phyloP scores from a whole-genome alignment of 495 filamentous ascomycete species.

The Penicillium daleae region DNA sequence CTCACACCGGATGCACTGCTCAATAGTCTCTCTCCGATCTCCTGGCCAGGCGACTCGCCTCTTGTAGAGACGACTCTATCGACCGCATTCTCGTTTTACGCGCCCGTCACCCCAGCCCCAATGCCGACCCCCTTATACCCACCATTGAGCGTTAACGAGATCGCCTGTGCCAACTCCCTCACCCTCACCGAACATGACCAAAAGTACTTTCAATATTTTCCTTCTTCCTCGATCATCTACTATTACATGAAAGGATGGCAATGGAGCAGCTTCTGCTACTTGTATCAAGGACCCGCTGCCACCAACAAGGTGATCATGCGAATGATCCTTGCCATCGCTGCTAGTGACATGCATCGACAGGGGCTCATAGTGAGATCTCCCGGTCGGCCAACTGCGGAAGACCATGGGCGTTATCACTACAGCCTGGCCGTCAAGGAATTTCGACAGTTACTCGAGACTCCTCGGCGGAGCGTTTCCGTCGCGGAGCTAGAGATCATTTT shows the following conservation, averaged over 20 bases:
- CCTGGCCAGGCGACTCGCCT: slow-evolving; percentile 24
- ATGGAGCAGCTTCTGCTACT: slow-evolving; percentile 47
- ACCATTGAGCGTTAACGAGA: slow-evolving; percentile 28
- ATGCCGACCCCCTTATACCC: slow-evolving; percentile 31
- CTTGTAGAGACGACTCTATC: slow-evolving; percentile 9
- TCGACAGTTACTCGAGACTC: slow-evolving; percentile 43
- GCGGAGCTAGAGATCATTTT: slow-evolving; percentile 44
- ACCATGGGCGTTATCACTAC: slow-evolving; percentile 48
- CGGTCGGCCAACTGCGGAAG: slow-evolving; percentile 40
- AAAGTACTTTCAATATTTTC: slow-evolving; percentile 49
- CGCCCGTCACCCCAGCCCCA: slow-evolving; percentile 12
- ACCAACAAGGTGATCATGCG: slow-evolving; percentile 50
- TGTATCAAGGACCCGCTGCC: slow-evolving; percentile 43
- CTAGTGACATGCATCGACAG: slow-evolving; percentile 47
- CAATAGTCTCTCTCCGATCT: slow-evolving; percentile 22
- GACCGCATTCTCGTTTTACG: slow-evolving; percentile 18
- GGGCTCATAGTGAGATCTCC: slow-evolving; percentile 35
- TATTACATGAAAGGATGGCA: slow-evolving; percentile 51
- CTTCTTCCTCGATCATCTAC: slow-evolving; percentile 44
- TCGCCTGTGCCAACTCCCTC: slow-evolving; percentile 44
- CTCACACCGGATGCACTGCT: slow-evolving; percentile 17
- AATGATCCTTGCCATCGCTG: slow-evolving; percentile 47
- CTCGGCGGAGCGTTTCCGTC: slow-evolving; percentile 31
- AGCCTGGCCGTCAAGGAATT: slow-evolving; percentile 49
- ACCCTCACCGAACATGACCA: slow-evolving; percentile 41